A percentile compares a stretch with the other conserved stretches of the same genome.
phyloP scores from a whole-genome alignment of 768 basidiomycete species.

The Tricholoma matsutake region DNA sequence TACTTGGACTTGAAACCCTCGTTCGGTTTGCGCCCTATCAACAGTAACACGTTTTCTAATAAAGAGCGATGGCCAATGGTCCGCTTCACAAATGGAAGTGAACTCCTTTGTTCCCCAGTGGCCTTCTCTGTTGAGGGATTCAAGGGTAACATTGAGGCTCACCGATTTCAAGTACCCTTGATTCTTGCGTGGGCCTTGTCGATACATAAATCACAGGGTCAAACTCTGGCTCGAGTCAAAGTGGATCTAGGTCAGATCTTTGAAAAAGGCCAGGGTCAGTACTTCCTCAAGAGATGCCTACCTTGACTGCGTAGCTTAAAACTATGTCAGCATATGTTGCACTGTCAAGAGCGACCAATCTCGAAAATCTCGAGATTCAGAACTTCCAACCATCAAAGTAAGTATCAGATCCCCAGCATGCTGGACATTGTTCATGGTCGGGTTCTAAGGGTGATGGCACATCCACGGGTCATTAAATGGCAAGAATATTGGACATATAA shows the following conservation, averaged over 20 bases:
- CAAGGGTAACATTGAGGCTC: slow-evolving; percentile 54
- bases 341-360: slow-evolving; percentile 63
- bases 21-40: slow-evolving; percentile 11
- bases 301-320: not conserved
- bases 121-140: slow-evolving; percentile 57
- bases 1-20: not conserved
- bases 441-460: slow-evolving; percentile 48
- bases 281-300: not conserved
- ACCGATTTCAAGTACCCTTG: slow-evolving; percentile 52
- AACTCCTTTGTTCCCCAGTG: slow-evolving; percentile 49
- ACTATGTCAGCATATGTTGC: slow-evolving; percentile 57
- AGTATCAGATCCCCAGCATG: slow-evolving; percentile 14
- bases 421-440: not conserved
- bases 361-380: slow-evolving; percentile 58
- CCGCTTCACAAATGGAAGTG: slow-evolving; percentile 46
- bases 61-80: slow-evolving; percentile 56
- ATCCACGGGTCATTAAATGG: slow-evolving; percentile 58
- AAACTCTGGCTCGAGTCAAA: slow-evolving; percentile 77
- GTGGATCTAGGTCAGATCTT: slow-evolving; percentile 73
- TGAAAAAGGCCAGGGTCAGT: slow-evolving; percentile 70
- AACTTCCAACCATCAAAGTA: slow-evolving; percentile 61
- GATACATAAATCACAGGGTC: slow-evolving; percentile 89
- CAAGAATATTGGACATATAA: slow-evolving; percentile 34
- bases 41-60: slow-evolving; percentile 21
- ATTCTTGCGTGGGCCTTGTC: slow-evolving; percentile 73